phyloP scores from a whole-genome alignment of 2,329 filamentous ascomycete species.

The Claviceps sorghi region DNA sequence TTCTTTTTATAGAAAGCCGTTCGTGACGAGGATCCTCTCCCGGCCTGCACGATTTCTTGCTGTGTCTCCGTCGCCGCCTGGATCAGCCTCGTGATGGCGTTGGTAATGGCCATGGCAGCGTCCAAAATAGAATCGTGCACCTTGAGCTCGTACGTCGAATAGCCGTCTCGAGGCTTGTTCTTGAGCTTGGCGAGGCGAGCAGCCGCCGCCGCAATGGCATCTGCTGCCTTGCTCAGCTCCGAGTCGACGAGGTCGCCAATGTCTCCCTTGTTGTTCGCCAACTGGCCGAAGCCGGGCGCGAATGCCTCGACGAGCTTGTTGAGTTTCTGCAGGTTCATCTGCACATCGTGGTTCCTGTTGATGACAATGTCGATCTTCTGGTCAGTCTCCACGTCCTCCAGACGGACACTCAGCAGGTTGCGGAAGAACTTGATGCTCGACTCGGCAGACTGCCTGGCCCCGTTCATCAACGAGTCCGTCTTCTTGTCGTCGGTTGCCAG shows the following conservation, averaged over 20 bases:
- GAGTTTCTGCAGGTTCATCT: constrained; percentile 82
- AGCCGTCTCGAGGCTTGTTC: constrained; percentile 92
- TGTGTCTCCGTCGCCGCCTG: constrained; percentile 87
- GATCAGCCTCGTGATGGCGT: constrained; percentile 85
- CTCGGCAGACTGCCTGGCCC: constrained; percentile 69
- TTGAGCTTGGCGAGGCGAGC: constrained; percentile 79
- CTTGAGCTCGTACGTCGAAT: constrained; percentile 89
- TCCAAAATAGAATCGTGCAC: constrained; percentile 93
- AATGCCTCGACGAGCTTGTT: constrained; percentile 89
- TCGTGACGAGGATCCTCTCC: constrained; percentile 69
- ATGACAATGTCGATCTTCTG: constrained; percentile 96
- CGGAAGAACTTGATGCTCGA: constrained; percentile 93
- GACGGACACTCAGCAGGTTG: constrained; percentile 78
- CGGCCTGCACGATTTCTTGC: constrained; percentile 90
- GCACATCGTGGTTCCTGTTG: constrained; percentile 91
- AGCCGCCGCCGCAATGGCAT: constrained; percentile 85
- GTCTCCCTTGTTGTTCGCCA: constrained; percentile 67
- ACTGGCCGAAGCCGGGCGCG: constrained; percentile 71
- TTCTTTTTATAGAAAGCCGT: constrained; percentile 99
- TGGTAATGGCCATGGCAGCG: constrained; percentile 83
- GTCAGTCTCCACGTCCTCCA: constrained; percentile 77
- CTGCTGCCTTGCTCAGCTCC: constrained; percentile 84
- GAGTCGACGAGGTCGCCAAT: constrained; percentile 84
- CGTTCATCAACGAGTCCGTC: constrained; percentile 68
- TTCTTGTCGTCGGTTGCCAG: constrained; percentile 95